These are phyloP conservation scores for Gonium pectorale DNA, from an alignment of 139 green algal genomes.

Conservation along the genomic window DNA sequence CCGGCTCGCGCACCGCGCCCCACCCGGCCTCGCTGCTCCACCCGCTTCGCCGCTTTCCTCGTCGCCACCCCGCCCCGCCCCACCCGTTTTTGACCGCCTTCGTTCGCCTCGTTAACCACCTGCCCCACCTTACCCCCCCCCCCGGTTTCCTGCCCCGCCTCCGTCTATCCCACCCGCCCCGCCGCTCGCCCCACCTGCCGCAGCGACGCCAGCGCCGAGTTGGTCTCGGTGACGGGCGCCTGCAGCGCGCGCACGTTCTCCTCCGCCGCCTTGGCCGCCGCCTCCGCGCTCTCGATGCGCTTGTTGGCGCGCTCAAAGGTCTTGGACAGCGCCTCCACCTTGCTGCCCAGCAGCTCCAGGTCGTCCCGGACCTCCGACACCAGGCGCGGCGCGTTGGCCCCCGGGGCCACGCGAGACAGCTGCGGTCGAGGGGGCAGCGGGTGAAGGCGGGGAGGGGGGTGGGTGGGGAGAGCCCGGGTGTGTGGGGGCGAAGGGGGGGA, in stretches of 20 bases:
- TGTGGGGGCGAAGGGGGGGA: background rate
- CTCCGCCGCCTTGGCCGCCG: background rate
- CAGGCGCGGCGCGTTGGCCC: background rate
- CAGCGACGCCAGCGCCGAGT: background rate
- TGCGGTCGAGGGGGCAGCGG: conserved; percentile 5
- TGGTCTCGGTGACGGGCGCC: conserved; percentile 1
- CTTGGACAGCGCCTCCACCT: conserved; percentile 1
- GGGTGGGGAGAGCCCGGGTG: background rate
- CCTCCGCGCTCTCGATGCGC: conserved; percentile 8
- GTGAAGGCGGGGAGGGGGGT: background rate
- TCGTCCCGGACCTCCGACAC: conserved; percentile 1
- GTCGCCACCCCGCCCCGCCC: too few relatives aligned
- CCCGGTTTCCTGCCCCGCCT: background rate
- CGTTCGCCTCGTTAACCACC: background rate
- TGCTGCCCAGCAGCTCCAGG: background rate
- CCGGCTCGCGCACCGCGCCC: too few relatives aligned
- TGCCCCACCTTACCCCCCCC: too few relatives aligned
- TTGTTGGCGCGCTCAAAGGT: background rate
- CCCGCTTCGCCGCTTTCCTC: too few relatives aligned
- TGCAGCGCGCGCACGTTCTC: conserved; percentile 8
- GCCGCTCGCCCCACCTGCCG: background rate
- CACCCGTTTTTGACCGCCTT: background rate
- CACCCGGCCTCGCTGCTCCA: too few relatives aligned
- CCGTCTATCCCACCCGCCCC: too few relatives aligned
- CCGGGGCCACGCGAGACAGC: background rate